Evolutionary conservation across 495 filamentous ascomycete species (phyloP), one percentile per base, ranked within the genome.

Genomic region (Penicillium ucsense): DNA sequence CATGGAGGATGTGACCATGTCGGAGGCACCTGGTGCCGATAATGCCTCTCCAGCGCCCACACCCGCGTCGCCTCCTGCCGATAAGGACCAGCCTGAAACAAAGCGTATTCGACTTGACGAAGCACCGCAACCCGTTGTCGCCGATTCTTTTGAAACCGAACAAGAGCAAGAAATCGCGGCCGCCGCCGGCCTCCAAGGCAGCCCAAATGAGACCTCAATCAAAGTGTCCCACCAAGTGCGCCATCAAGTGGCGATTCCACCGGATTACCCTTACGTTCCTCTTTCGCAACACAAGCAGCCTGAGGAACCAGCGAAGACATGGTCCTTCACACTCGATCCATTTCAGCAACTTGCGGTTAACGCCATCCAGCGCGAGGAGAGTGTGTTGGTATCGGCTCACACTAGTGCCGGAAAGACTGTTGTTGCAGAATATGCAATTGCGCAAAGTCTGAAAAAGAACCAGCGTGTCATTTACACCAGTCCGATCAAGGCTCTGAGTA

Each of bases 391-490:
- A 9, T 97, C 94, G 9, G 92, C 92, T 20, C 92, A 98, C 68
- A 98, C 92, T 20, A 90, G 85, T 78, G 92, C 92, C 35, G 92
- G 92, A 65, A 98, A 98, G 66, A 98, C 92, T 3, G 92, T 97
- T 11, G 88, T 95, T 12, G 92, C 92, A 48, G 92, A 98, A 62
- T 98, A 98, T 61, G 94, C 92, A 9, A 97, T 98, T 61, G 92
- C 92, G 36, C 92, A 98, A 60, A 90, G 94, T 66, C 78, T 98
- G 68, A 90, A 94, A 71, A 81, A 85, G 64, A 96, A 95, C 69
- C 92, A 98, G 70, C 81, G 92, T 60, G 92, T 98, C 50, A 97
- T 98, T 62, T 98, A 98, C 71, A 98, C 92, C 2, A 96, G 91
- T 75, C 92, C 92, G 1, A 97, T 98, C 71, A 98, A 98, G 65